phyloP scores from a whole-genome alignment of 305 asterid genomes.

The Fraxinus baroniana region DNA sequence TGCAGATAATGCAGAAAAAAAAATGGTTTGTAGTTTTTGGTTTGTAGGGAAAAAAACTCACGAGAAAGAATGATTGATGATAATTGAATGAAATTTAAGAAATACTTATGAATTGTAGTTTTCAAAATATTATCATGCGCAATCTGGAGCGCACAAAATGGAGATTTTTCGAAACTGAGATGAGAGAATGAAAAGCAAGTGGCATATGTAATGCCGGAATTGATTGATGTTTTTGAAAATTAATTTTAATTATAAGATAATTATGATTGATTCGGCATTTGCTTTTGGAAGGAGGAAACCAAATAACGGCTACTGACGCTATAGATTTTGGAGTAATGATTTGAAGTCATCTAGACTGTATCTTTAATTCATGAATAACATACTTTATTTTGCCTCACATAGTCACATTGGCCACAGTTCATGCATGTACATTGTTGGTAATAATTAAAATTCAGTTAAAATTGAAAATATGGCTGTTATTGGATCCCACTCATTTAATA shows the following conservation, averaged over 20 bases:
- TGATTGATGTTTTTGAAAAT: too few species aligned
- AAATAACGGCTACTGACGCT: neutral
- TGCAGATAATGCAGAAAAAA: conserved; percentile 10
- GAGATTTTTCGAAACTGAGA: conserved; percentile 32
- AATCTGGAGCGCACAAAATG: conserved; percentile 32
- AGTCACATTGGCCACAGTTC: conserved; percentile 17
- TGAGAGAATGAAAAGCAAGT: conserved; percentile 19
- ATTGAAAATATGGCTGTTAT: too few species aligned
- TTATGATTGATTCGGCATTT: neutral
- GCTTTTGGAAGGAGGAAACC: conserved; percentile 5
- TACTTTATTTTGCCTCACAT: too few species aligned
- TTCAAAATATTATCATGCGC: conserved; percentile 11
- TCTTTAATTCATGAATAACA: too few species aligned
- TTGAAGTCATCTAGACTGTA: too few species aligned
- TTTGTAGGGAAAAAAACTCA: conserved; percentile 18
- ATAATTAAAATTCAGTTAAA: too few species aligned
- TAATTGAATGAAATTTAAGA: conserved; percentile 1
- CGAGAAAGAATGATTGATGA: neutral
- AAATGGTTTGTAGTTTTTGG: too few species aligned
- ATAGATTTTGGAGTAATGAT: neutral
- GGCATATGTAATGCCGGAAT: neutral
- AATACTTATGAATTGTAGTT: neutral
- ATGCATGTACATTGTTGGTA: too few species aligned
- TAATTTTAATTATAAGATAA: neutral
- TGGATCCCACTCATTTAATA: too few species aligned